phyloP scores from a whole-genome alignment of 2,329 filamentous ascomycete species.

The Colletotrichum kahawae region DNA sequence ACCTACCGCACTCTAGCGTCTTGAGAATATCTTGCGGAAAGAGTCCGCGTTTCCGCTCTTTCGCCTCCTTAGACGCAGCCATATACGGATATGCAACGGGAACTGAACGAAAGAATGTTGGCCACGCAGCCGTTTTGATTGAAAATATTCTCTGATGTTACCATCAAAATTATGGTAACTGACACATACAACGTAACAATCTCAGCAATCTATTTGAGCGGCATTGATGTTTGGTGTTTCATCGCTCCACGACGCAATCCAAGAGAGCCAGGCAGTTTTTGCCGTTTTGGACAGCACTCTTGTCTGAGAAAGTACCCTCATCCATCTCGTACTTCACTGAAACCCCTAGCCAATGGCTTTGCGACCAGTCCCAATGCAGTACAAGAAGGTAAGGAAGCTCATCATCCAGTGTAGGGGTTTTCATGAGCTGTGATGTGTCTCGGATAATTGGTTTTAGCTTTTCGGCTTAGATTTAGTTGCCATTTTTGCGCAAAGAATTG shows the following conservation, averaged over 20 bases:
- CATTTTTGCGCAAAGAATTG: not conserved
- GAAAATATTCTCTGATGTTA: no score
- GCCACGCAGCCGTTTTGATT: no score
- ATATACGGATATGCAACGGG: no score
- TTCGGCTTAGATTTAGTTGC: not conserved
- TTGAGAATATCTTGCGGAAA: no score
- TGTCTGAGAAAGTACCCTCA: not conserved
- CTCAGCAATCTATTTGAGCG: not conserved
- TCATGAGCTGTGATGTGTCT: not conserved
- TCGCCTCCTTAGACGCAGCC: no score
- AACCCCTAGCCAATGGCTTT: not conserved
- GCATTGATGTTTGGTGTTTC: not conserved
- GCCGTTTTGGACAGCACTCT: not conserved
- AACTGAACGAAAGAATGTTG: no score
- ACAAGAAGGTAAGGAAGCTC: not conserved
- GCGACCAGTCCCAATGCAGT: not conserved
- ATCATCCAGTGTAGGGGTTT: not conserved
- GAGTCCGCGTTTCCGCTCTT: no score
- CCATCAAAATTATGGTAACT: not conserved
- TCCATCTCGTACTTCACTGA: not conserved
- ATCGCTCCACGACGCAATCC: not conserved
- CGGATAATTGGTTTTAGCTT: not conserved
- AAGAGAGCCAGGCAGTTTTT: not conserved
- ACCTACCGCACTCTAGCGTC: no score
- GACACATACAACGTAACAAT: not conserved